Percentiles rank a stretch among this genome's conserved stretches.
phyloP scores from a whole-genome alignment of 2,329 filamentous ascomycete species.

The Trichoderma guizhouense region DNA sequence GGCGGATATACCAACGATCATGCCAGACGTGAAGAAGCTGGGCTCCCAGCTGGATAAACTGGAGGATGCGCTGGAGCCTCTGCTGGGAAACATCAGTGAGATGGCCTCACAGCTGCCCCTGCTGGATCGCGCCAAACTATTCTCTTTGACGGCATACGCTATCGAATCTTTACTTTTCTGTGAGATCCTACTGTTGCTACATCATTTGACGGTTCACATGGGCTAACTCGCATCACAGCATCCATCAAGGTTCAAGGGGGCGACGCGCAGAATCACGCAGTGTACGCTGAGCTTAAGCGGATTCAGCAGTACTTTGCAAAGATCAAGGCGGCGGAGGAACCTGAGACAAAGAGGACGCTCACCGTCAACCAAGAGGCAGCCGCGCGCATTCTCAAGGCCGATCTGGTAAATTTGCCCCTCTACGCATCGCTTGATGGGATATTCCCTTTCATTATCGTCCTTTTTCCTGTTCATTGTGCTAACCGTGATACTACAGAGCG shows the following conservation, averaged over 20 bases:
- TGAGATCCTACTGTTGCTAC: slow-evolving; percentile 37
- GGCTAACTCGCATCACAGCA: slow-evolving; percentile 39
- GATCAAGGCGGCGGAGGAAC: slow-evolving; percentile 72
- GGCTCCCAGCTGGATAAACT: slow-evolving; percentile 77
- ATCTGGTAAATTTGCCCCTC: slow-evolving; percentile 54
- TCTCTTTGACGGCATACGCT: slow-evolving; percentile 81
- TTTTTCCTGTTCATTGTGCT: not conserved
- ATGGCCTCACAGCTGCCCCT: slow-evolving; percentile 77
- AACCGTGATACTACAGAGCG: slow-evolving; percentile 35
- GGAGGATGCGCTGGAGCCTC: slow-evolving; percentile 68
- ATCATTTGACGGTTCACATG: not conserved
- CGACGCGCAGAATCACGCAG: slow-evolving; percentile 77
- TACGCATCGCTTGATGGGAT: not conserved
- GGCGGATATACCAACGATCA: slow-evolving; percentile 52
- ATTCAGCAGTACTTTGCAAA: slow-evolving; percentile 92
- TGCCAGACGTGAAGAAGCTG: slow-evolving; percentile 68
- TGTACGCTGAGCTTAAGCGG: slow-evolving; percentile 81
- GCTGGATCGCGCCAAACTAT: slow-evolving; percentile 92
- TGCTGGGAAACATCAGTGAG: slow-evolving; percentile 64
- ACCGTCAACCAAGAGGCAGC: slow-evolving; percentile 73
- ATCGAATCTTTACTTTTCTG: slow-evolving; percentile 89
- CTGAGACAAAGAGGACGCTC: slow-evolving; percentile 49
- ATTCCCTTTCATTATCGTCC: no score
- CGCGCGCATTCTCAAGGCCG: slow-evolving; percentile 76
- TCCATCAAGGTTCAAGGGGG: slow-evolving; percentile 75